Evolutionary conservation across 176 grass and related monocot species (phyloP).

Genomic region (Cymbopogon citratus): DNA sequence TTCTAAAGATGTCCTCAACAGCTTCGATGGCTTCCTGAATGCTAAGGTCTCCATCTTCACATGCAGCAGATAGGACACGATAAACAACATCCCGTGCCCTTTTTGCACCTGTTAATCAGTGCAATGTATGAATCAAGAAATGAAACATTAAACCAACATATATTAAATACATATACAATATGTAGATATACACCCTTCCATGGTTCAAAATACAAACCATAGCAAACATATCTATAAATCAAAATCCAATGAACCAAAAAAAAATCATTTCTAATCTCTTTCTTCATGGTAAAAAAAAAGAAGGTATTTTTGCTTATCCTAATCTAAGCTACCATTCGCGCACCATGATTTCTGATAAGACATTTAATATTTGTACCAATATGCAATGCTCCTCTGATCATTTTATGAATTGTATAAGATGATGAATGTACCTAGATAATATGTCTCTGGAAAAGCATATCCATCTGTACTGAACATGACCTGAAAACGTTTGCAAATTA

Average conservation of each 20-base stretch:
- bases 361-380: slow-evolving; percentile 13
- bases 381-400: neutral
- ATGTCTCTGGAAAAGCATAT: slow-evolving; percentile 97
- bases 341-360: neutral
- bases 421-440: slow-evolving; percentile 70
- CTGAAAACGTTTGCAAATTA: slow-evolving; percentile 48
- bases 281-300: slow-evolving; percentile 20
- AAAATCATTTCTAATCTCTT: neutral
- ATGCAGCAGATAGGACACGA: slow-evolving; percentile 56
- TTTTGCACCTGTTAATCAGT: slow-evolving; percentile 54
- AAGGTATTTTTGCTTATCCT: neutral
- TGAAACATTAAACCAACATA: slow-evolving; percentile 1
- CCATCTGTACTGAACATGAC: slow-evolving; percentile 99
- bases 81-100: slow-evolving; percentile 84
- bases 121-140: slow-evolving; percentile 13
- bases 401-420: slow-evolving; percentile 7
- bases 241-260: neutral
- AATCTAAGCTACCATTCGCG: neutral
- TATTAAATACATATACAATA: neutral
- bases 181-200: neutral
- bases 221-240: neutral
- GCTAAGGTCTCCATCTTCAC: slow-evolving; percentile 87
- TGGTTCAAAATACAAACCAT: neutral
- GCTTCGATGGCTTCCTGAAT: slow-evolving; percentile 78
- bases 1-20: slow-evolving; percentile 76